A percentile compares a stretch with the other conserved stretches of the same genome.
Evolutionary conservation across 176 grass and related monocot genomes (phyloP).

Genomic region (Poa pratensis): DNA sequence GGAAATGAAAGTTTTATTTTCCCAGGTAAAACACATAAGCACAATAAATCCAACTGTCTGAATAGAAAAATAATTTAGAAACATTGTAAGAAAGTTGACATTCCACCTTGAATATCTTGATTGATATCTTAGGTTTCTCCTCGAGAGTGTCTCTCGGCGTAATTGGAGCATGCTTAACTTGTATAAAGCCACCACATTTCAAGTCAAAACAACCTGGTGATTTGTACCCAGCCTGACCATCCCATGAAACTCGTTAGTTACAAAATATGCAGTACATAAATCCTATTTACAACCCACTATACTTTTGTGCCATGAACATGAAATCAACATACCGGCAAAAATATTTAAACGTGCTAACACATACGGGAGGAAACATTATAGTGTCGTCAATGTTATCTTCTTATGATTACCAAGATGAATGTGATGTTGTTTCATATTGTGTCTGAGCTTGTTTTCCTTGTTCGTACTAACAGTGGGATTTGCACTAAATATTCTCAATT

Average conservation of each 20-base stretch:
- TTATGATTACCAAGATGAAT: not conserved
- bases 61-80: not conserved
- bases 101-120: slow-evolving; percentile 36
- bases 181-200: slow-evolving; percentile 19
- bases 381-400: not conserved
- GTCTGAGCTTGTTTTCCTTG: too few species aligned
- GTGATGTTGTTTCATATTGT: not conserved
- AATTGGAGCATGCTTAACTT: not conserved
- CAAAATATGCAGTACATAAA: not conserved
- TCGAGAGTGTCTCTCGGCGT: not conserved
- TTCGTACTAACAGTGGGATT: not conserved
- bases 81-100: not conserved
- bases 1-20: not conserved
- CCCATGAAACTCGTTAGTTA: not conserved
- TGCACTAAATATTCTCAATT: not conserved
- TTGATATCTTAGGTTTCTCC: not conserved
- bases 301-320: not conserved
- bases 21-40: not conserved
- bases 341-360: not conserved
- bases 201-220: not conserved
- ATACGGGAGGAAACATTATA: not conserved
- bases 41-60: not conserved
- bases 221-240: slow-evolving; percentile 1
- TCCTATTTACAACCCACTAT: not conserved
- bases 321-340: not conserved